A percentile compares a stretch with the other conserved stretches of the same genome.
Evolutionary conservation across 495 filamentous ascomycete species (phyloP).

Genomic region (Penicillium atrosanguineum): DNA sequence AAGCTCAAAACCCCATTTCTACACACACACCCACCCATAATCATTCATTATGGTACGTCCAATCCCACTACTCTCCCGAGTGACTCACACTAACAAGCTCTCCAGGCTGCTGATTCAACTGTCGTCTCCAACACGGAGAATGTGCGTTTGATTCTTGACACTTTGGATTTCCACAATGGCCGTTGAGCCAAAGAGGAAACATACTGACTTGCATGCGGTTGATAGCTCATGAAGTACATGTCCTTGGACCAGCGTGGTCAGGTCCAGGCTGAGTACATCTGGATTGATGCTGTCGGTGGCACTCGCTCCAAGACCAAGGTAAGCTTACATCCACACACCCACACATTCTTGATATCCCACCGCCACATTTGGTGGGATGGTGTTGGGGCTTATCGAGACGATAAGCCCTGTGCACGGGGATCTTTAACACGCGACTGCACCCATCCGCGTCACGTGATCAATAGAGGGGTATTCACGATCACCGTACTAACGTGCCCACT

Average conservation of each 20-base stretch:
- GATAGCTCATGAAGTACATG: conserved; percentile 88
- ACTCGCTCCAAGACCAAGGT: conserved; percentile 91
- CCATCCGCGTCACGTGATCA: conserved; percentile 37
- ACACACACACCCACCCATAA: conserved; percentile 41
- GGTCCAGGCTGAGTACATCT: conserved; percentile 93
- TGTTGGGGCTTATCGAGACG: conserved; percentile 16
- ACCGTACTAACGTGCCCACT: conserved; percentile 8
- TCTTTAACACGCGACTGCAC: conserved; percentile 22
- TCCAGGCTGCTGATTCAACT: conserved; percentile 51
- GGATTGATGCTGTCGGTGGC: conserved; percentile 81
- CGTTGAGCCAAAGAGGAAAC: conserved; percentile 32
- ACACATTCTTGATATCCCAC: background rate
- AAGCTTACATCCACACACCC: conserved; percentile 34
- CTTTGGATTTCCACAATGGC: conserved; percentile 37
- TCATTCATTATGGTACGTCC: conserved; percentile 44
- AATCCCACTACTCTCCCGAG: background rate
- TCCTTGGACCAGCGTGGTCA: conserved; percentile 82
- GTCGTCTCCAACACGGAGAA: conserved; percentile 69
- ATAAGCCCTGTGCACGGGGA: conserved; percentile 36
- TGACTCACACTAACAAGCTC: conserved; percentile 16
- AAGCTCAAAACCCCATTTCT: conserved; percentile 23
- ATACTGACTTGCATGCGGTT: conserved; percentile 39
- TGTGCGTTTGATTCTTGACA: conserved; percentile 48
- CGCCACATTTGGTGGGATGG: conserved; percentile 6
- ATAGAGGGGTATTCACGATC: conserved; percentile 7